Base-by-base conservation (phyloP, 2,329 filamentous ascomycete genomes). In the Neospermospora avenae region DNA sequence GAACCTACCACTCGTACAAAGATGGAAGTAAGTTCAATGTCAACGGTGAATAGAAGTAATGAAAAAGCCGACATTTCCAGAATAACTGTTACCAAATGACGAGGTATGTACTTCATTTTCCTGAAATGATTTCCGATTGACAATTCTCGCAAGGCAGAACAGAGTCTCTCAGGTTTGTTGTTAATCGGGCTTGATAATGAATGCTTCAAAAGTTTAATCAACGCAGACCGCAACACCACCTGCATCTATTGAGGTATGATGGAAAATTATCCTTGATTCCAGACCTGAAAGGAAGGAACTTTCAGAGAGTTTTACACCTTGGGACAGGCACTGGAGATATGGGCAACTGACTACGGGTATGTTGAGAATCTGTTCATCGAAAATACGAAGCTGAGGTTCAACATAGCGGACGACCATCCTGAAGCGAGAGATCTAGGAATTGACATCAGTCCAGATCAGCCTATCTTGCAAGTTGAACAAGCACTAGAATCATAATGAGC, bases 221-320 rank as follows among this genome's bases (percentile, higher is more conserved):
- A 45, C 6, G 10, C 8, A 46, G 63, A 65, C 46, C 46, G 20
- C 59, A 61, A 53, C 61, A 65, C 49, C 63, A 65, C 18, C 4
- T 63, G 5, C 62, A 37, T 24, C 35, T 52, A 3, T 25, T 63
- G 18, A 63, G 35, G 1, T 59, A 55, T 28, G 55, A 63, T 16
- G 55, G 56, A 11, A 58, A 63, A 44, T 44, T 65, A n/a, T 62
- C 37, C 37, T 14, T 63, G 1, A 52, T 46, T 24, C 59, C 59
- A 13, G 25, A 59, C 10, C 41, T 53, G 58, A 51, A 59, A 31
- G 55, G 61, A 3, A 55, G 54, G 13, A 37, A 41, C 4, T 18
- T 68, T 3, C 68, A 70, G 16, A 67, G 62, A 16, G 61, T 77
- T 5, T 69, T 77, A 0, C 76, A 78, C 52, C 67, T 77, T 31